phyloP scores from a whole-genome alignment of 2,329 filamentous ascomycete species.

The Atkinsonella texensis region DNA sequence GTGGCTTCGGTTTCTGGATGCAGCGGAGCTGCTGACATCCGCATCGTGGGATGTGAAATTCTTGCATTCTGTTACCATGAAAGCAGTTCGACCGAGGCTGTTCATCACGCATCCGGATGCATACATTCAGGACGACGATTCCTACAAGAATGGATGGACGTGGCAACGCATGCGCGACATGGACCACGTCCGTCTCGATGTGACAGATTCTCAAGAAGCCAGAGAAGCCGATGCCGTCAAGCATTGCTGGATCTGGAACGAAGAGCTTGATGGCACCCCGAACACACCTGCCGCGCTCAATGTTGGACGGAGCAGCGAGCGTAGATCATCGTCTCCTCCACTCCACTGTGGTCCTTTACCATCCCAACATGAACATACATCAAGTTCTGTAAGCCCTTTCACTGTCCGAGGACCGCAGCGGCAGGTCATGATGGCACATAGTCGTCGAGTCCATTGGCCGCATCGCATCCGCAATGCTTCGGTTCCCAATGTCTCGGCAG shows the following conservation, averaged over 20 bases:
- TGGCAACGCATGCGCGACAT: constrained; percentile 59
- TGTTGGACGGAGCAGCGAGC: constrained; percentile 28
- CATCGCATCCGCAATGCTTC: constrained; percentile 40
- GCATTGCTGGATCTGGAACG: constrained; percentile 56
- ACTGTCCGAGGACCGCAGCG: constrained; percentile 29
- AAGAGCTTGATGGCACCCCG: constrained; percentile 47
- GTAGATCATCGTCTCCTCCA: constrained; percentile 31
- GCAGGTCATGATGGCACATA: constrained; percentile 14
- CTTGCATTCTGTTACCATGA: constrained; percentile 62
- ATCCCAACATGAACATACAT: constrained; percentile 10
- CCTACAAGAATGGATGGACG: constrained; percentile 48
- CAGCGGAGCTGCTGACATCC: constrained; percentile 61
- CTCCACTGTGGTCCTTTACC: constrained; percentile 18
- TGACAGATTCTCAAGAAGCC: constrained; percentile 32
- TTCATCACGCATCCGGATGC: constrained; percentile 67
- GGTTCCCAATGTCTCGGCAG: constrained; percentile 30
- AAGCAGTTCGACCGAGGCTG: constrained; percentile 52
- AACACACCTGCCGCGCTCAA: constrained; percentile 32
- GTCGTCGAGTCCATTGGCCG: constrained; percentile 31
- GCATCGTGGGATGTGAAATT: constrained; percentile 61
- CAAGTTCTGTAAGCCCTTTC: constrained; percentile 19
- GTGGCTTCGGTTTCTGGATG: constrained; percentile 56
- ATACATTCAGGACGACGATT: constrained; percentile 53
- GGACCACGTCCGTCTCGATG: constrained; percentile 40
- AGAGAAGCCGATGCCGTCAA: constrained; percentile 52